Conservation (phyloP, 225 moss, liverwort and hornwort species). For the Polytrichum commune region DNA sequence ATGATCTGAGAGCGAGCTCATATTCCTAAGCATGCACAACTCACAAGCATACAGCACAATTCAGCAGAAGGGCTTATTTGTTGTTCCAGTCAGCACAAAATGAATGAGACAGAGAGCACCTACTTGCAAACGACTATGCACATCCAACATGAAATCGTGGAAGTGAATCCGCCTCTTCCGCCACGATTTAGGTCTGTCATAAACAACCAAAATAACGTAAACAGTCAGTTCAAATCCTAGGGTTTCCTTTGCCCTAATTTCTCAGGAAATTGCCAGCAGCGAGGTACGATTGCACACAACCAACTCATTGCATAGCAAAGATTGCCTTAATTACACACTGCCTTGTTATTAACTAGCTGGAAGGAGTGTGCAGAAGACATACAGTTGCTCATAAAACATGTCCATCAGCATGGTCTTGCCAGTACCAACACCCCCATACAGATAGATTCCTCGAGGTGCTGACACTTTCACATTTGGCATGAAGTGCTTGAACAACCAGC, state of each 20-base stretch:
- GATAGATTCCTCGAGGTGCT: slow-evolving; percentile 72
- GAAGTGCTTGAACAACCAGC: slow-evolving; percentile 71
- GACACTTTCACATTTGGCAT: slow-evolving; percentile 45
- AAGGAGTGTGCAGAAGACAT: slow-evolving; percentile 17
- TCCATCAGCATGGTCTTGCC: slow-evolving; percentile 98
- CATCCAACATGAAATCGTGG: slow-evolving; percentile 89
- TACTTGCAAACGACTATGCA: slow-evolving; percentile 80
- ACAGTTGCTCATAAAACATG: slow-evolving; percentile 85
- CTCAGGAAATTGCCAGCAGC: background rate
- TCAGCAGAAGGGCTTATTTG: too few species aligned
- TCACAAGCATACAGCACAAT: too few species aligned
- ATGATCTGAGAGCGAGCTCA: too few species aligned
- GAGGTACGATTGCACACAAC: too few species aligned
- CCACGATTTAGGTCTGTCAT: slow-evolving; percentile 72
- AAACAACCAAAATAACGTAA: background rate
- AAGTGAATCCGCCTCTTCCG: slow-evolving; percentile 81
- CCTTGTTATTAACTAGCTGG: background rate
- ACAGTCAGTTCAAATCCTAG: too few species aligned
- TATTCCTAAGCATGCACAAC: too few species aligned
- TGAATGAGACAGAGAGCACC: slow-evolving; percentile 3
- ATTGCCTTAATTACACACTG: too few species aligned
- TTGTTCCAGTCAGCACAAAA: slow-evolving; percentile 2
- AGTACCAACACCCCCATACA: slow-evolving; percentile 87
- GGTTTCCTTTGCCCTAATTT: background rate
- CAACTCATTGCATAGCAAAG: too few species aligned